Evolutionary conservation across 2,329 filamentous ascomycete genomes (phyloP).

Genomic region (Fusarium drepaniforme): DNA sequence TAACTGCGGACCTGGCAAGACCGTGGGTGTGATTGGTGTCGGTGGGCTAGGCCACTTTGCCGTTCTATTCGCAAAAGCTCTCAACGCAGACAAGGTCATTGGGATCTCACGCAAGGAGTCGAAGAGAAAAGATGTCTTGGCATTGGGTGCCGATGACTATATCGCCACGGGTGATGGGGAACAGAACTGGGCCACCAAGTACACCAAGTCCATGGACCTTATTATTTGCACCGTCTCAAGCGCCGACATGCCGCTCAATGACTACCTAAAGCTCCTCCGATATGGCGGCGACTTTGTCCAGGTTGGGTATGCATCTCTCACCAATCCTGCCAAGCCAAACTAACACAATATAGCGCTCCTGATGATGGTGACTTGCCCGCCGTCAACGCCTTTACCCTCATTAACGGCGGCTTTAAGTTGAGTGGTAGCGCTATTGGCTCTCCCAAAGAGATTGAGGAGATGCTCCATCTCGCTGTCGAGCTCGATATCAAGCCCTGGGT

Average conservation of each 20-base stretch:
- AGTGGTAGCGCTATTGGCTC: conserved; percentile 59
- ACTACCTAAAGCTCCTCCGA: conserved; percentile 62
- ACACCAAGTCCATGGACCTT: background rate
- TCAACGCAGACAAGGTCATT: conserved; percentile 63
- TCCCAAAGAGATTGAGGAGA: conserved; percentile 67
- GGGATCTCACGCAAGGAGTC: background rate
- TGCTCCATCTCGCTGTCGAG: conserved; percentile 67
- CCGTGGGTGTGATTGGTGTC: conserved; percentile 74
- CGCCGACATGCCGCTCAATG: background rate
- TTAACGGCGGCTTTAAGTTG: conserved; percentile 47
- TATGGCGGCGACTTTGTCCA: conserved; percentile 71
- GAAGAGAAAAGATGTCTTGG: background rate
- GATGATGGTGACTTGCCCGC: conserved; percentile 6
- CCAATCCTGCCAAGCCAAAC: conserved; percentile 6
- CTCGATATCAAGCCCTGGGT: conserved; percentile 68
- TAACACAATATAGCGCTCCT: background rate
- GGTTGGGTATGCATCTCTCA: conserved; percentile 63
- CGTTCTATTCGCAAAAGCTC: conserved; percentile 73
- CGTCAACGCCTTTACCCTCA: conserved; percentile 15
- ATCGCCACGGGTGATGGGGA: background rate
- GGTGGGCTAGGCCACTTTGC: conserved; percentile 77
- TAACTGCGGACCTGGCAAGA: conserved; percentile 64
- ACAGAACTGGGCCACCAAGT: background rate
- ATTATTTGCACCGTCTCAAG: background rate
- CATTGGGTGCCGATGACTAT: background rate